A percentile compares a stretch with the other conserved stretches of the same genome.
Conservation (phyloP, 371 early-diverging fungal species). For the Apophysomyces elegans region DNA sequence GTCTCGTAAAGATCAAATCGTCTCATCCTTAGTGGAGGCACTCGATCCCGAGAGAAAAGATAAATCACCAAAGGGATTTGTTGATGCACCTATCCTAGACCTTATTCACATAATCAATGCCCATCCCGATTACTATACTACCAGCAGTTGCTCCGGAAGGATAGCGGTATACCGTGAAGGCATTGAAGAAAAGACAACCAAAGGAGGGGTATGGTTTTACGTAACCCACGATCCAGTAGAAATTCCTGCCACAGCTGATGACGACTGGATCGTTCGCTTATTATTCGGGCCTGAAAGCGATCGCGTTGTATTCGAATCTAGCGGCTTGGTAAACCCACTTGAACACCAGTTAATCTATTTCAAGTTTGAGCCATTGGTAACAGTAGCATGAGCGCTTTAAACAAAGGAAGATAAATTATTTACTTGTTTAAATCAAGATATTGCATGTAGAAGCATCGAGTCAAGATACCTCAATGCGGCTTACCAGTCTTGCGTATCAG, state of each 20-base stretch:
- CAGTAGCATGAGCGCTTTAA: background rate
- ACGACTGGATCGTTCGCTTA: constrained; percentile 36
- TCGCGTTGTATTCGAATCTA: constrained; percentile 29
- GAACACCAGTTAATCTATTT: constrained; percentile 52
- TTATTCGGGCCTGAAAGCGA: constrained; percentile 44
- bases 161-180: constrained; percentile 63
- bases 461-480: constrained; percentile 54
- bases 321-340: constrained; percentile 17
- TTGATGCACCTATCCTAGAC: constrained; percentile 64
- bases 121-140: constrained; percentile 63
- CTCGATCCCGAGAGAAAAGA: constrained; percentile 60
- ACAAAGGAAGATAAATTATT: too few relatives aligned
- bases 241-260: constrained; percentile 33
- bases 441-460: constrained; percentile 65
- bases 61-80: constrained; percentile 68
- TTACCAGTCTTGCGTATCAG: constrained; percentile 55
- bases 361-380: constrained; percentile 71
- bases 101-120: constrained; percentile 56
- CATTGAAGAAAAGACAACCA: constrained; percentile 39
- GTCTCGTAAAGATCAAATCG: constrained; percentile 44
- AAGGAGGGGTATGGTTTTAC: constrained; percentile 65
- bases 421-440: constrained; percentile 36
- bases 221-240: constrained; percentile 64
- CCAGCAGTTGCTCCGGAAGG: constrained; percentile 66
- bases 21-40: constrained; percentile 51